Evolutionary conservation across 2,329 filamentous ascomycete species (phyloP).

Genomic region (Akanthomyces dipterigenus): DNA sequence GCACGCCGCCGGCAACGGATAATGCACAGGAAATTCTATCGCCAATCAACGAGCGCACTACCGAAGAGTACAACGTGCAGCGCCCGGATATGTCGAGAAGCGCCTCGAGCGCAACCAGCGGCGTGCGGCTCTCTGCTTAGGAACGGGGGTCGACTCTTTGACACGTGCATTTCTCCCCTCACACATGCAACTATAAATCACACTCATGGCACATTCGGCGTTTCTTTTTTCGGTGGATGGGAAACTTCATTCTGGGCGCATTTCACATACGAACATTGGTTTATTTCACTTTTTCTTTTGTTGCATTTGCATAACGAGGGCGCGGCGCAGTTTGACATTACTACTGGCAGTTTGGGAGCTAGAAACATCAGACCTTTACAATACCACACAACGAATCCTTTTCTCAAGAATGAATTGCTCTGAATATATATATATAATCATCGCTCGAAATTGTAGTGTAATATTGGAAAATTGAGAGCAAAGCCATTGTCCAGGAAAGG

Average conservation of each 20-base stretch:
- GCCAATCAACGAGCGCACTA: conserved; percentile 26
- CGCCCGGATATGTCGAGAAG: not conserved
- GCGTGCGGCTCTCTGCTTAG: not conserved
- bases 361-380: not conserved
- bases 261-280: not conserved
- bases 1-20: conserved; percentile 36
- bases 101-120: conserved; percentile 8
- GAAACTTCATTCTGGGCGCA: not conserved
- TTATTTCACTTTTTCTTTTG: not conserved
- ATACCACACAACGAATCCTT: not conserved
- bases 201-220: not conserved
- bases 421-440: too few species aligned
- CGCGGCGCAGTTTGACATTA: not conserved
- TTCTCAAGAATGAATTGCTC: not conserved
- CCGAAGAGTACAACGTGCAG: not conserved
- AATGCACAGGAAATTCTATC: conserved; percentile 21
- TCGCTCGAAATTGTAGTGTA: not conserved
- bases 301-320: not conserved
- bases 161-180: not conserved
- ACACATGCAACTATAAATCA: not conserved
- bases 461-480: too few species aligned
- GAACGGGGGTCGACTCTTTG: not conserved
- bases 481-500: too few species aligned
- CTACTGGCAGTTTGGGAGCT: not conserved
- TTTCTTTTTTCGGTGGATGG: not conserved